Conservation (phyloP, 2,329 filamentous ascomycete species). For the Cordyceps farinosa region DNA sequence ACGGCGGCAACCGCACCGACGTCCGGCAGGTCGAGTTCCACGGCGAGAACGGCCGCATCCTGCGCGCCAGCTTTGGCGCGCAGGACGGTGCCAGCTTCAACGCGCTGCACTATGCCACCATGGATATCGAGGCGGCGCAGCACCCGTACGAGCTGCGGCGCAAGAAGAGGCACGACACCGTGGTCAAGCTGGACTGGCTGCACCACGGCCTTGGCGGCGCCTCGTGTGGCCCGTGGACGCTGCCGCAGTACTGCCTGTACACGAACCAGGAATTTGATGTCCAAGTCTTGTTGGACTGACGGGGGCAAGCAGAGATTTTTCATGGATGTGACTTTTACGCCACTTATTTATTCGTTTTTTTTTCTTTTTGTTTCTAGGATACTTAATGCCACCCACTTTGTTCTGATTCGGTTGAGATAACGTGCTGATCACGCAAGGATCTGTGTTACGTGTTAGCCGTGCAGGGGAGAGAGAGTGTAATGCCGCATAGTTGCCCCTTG, state of each 20-base stretch:
- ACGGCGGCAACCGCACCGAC: conserved; percentile 62
- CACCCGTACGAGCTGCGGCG: conserved; percentile 60
- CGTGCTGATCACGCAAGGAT: conserved; percentile 9
- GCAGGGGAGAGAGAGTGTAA: neutral
- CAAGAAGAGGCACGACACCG: conserved; percentile 45
- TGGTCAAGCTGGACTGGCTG: conserved; percentile 57
- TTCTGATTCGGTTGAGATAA: conserved; percentile 4
- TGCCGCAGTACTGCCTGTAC: conserved; percentile 45
- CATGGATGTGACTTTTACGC: too few species aligned
- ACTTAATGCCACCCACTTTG: neutral
- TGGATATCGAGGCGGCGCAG: conserved; percentile 49
- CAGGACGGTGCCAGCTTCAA: conserved; percentile 52
- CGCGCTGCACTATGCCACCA: conserved; percentile 51
- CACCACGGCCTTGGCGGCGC: conserved; percentile 62
- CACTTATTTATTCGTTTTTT: neutral
- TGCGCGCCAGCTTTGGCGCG: conserved; percentile 45
- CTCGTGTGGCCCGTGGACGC: conserved; percentile 56
- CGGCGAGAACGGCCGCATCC: conserved; percentile 31
- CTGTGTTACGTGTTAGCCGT: neutral
- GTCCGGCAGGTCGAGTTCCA: conserved; percentile 55
- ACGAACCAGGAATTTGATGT: conserved; percentile 41
- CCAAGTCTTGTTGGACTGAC: conserved; percentile 42
- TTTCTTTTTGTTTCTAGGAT: neutral
- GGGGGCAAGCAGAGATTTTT: too few species aligned
- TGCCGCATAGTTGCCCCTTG: neutral